Percentiles rank a stretch among this genome's conserved stretches.
Conservation (phyloP, 164 flowering plant genomes). For the Cinnamomum micranthum region DNA sequence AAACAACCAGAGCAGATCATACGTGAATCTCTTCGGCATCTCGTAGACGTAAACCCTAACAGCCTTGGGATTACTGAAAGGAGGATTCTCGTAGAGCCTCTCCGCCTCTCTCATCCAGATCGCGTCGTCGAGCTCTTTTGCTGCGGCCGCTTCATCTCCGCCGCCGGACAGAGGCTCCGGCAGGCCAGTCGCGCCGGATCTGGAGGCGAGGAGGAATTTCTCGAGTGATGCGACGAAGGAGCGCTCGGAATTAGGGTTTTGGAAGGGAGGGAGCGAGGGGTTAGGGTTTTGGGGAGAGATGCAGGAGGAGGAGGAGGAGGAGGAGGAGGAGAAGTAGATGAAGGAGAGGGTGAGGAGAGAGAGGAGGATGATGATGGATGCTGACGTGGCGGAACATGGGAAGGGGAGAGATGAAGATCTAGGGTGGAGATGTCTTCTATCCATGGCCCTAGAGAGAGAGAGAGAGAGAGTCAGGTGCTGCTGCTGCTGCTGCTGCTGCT, state of each 20-base stretch:
- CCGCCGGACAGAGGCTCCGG: slow-evolving; percentile 10
- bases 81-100: slow-evolving; percentile 33
- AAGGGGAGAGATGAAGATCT: slow-evolving; percentile 33
- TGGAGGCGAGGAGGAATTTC: slow-evolving; percentile 41
- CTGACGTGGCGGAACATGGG: slow-evolving; percentile 17
- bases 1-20: slow-evolving; percentile 84
- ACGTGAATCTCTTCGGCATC: slow-evolving; percentile 88
- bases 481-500: too few species aligned
- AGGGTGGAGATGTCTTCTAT: slow-evolving; percentile 27
- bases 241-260: slow-evolving; percentile 28
- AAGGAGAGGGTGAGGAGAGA: slow-evolving; percentile 14
- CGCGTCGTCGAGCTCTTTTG: slow-evolving; percentile 41
- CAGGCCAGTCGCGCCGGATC: neutral
- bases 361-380: slow-evolving; percentile 22
- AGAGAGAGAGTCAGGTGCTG: too few species aligned
- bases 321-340: slow-evolving; percentile 17
- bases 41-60: slow-evolving; percentile 84
- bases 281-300: slow-evolving; percentile 15
- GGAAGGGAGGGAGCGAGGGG: neutral
- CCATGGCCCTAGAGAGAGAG: slow-evolving; percentile 24
- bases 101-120: slow-evolving; percentile 44
- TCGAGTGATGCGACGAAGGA: slow-evolving; percentile 79
- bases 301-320: slow-evolving; percentile 14
- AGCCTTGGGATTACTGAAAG: slow-evolving; percentile 19
- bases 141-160: slow-evolving; percentile 19